These are phyloP conservation scores for Cryptosporidium tyzzeri DNA, from an alignment of 169 alveolate genomes.

Conservation along the genomic window DNA sequence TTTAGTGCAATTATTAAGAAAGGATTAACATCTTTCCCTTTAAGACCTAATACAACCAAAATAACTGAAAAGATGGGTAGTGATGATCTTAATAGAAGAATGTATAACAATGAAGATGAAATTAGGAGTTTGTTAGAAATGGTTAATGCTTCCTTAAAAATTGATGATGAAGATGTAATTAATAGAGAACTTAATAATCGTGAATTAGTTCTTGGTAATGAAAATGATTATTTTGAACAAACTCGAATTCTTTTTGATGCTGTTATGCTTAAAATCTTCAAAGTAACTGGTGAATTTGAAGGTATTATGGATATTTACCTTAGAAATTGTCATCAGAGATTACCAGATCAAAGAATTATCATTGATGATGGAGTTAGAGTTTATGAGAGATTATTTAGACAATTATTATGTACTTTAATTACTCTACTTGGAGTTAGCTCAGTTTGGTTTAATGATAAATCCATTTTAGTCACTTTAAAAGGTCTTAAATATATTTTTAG, in stretches of 20 bases:
- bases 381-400: conserved; percentile 37
- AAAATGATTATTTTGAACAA: conserved; percentile 10
- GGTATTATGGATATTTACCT: conserved; percentile 14
- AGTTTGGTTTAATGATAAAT: conserved; percentile 40
- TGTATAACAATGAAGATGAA: conserved; percentile 13
- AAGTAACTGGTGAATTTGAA: conserved; percentile 25
- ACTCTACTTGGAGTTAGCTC: conserved; percentile 65
- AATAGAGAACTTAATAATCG: background rate
- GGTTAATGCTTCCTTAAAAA: background rate
- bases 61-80: background rate
- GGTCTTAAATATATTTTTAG: conserved; percentile 29
- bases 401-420: conserved; percentile 40
- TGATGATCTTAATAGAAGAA: background rate
- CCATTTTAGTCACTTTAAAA: conserved; percentile 5
- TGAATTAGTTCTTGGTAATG: background rate
- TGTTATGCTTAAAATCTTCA: background rate
- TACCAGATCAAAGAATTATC: background rate
- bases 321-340: background rate
- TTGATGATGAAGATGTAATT: conserved; percentile 36
- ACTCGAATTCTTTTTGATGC: conserved; percentile 54
- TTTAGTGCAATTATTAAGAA: conserved; percentile 57
- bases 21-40: conserved; percentile 6
- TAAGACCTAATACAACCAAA: background rate
- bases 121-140: background rate
- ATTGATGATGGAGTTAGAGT: background rate